These are phyloP conservation scores for Penstemon barbatus DNA, from an alignment of 257 asterid species.

Conservation along the genomic window DNA sequence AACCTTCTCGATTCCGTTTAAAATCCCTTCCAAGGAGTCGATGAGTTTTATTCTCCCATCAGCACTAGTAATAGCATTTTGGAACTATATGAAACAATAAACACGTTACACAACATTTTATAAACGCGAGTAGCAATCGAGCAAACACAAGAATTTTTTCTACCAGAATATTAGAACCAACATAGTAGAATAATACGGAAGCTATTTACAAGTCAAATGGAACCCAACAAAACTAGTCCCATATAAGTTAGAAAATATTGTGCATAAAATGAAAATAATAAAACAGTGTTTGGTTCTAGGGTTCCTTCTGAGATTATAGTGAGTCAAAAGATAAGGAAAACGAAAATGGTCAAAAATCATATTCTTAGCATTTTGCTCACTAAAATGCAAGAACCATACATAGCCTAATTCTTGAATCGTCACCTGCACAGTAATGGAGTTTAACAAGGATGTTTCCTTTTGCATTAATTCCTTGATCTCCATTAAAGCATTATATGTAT, in stretches of 20 bases:
- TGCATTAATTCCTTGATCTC: conserved; percentile 82
- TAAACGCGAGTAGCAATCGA: conserved; percentile 11
- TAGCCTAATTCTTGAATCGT: conserved; percentile 22
- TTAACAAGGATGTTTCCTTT: conserved; percentile 79
- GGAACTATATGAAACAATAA: conserved; percentile 52
- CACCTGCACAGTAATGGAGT: conserved; percentile 85
- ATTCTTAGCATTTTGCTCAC: no score
- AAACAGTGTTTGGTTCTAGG: no score
- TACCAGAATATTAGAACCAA: neutral
- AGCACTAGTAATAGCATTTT: conserved; percentile 67
- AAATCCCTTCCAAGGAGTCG: conserved; percentile 70
- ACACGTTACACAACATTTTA: neutral
- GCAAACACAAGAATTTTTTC: neutral
- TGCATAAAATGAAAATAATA: neutral
- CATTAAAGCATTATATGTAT: conserved; percentile 75
- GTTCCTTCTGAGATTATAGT: no score
- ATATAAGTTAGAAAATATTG: neutral
- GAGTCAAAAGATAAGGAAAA: no score
- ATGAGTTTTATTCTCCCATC: conserved; percentile 67
- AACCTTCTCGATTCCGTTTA: conserved; percentile 76
- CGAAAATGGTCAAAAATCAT: no score
- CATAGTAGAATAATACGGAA: no score
- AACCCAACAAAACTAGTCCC: conserved; percentile 11
- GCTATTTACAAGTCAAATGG: neutral
- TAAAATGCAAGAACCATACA: no score